Base-by-base conservation (phyloP, 768 basidiomycete genomes). In the Phanerochaete carnosa region DNA sequence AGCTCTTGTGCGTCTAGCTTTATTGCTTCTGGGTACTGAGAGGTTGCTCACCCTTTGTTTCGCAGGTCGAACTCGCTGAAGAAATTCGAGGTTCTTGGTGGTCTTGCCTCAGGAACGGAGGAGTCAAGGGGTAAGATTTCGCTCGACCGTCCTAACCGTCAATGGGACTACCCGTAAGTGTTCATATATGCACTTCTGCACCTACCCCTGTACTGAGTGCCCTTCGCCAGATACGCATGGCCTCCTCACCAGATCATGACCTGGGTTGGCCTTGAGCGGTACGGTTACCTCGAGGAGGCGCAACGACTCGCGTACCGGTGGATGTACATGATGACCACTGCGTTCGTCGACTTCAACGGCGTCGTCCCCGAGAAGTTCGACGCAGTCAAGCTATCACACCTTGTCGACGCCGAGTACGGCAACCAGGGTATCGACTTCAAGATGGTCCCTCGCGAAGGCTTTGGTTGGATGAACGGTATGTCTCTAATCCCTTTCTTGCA, bases 321-420 rank as follows among this genome's bases (percentile, higher is more conserved):
- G 85, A 83, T 97, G n/a, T 98, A 98, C 79, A 97, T 99, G 95
- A 93, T 94, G 90, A 95, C 94, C 11, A 91, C 89, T 0, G 92
- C 93, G 2, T 92, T 94, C 65, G 95, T 97, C 56, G 94, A 96
- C 72, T 98, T 97, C 75, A 98, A 98, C 73, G 96, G 96, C 3
- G 94, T 97, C 35, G 95, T 98, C 1, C 95, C 96, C 0, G 96
- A 98, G 78, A 98, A 98, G 89, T 98, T 98, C 72, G 95, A 99
- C 69, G 96, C 95, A 1, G 96, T 99, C 65, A 92, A 88, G 74
- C 83, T 97, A 23, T 96, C 93, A 1, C 95, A 98, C 70, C 82
- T 98, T 50, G 95, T 99, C 6, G 95, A 96, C 69, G 97, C 96
- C 47, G 96, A 98, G 77, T 98, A 98, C 67, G 90, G 94, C 9